A percentile compares a stretch with the other conserved stretches of the same genome.
Evolutionary conservation across 2,329 filamentous ascomycete genomes (phyloP).

Genomic region (Colletotrichum australisinense): DNA sequence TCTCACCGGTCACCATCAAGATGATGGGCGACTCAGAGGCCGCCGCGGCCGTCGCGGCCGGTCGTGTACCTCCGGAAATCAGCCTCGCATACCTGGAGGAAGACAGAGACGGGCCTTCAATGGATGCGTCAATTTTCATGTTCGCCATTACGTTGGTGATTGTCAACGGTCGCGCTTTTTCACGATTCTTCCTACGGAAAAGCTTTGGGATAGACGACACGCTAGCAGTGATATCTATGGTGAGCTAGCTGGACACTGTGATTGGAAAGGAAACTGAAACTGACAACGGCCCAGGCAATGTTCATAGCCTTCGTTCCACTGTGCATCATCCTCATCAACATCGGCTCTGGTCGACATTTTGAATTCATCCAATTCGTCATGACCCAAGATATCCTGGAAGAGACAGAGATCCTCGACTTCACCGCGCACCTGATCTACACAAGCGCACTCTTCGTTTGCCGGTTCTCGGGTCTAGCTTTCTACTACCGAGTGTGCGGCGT

Average conservation of each 20-base stretch:
- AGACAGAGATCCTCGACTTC: constrained; percentile 61
- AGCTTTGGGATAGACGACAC: constrained; percentile 52
- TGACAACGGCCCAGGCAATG: constrained; percentile 36
- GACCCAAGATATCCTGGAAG: constrained; percentile 50
- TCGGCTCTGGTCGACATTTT: constrained; percentile 60
- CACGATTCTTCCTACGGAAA: constrained; percentile 49
- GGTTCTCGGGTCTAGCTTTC: constrained; percentile 63
- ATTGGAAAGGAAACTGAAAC: background rate
- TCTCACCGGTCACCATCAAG: constrained; percentile 9
- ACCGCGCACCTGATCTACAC: constrained; percentile 64
- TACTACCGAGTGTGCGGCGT: constrained; percentile 58
- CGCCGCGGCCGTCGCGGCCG: constrained; percentile 47
- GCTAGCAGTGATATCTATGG: constrained; percentile 49
- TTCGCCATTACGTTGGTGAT: constrained; percentile 47
- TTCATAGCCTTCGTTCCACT: constrained; percentile 56
- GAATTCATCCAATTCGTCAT: constrained; percentile 60
- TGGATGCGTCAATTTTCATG: constrained; percentile 53
- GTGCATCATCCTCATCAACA: constrained; percentile 55
- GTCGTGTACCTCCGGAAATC: constrained; percentile 48
- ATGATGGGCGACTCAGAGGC: constrained; percentile 35
- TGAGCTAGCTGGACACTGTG: constrained; percentile 36
- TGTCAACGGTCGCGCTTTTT: constrained; percentile 47
- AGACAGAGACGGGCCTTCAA: constrained; percentile 49
- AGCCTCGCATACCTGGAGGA: constrained; percentile 49
- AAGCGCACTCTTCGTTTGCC: constrained; percentile 59